Evolutionary conservation across 2,329 filamentous ascomycete genomes (phyloP), one percentile per base, ranked within the genome.

Genomic region (Arthrobotrys pseudoclavata): DNA sequence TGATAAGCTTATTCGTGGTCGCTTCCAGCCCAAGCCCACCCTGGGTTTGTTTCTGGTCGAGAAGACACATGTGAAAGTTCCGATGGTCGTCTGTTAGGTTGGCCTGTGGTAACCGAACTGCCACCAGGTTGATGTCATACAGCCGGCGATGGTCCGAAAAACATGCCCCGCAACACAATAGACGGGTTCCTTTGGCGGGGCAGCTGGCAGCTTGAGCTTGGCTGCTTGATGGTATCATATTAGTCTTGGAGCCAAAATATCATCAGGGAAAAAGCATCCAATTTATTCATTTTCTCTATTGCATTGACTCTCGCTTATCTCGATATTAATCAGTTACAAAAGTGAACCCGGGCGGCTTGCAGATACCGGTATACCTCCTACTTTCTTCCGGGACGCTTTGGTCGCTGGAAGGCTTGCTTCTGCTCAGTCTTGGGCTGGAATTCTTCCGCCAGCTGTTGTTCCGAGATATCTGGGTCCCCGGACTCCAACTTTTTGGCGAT

Each of bases 311-410:
- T 77, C 74, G 74, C 74, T 70, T 77, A 77, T 77, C 74, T 67
- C 37, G 37, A 60, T 72, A 66, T 24, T 42, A 68, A 61, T 69
- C 24, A 62, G 52, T 71, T 60, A 68, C 74, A 70, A 37, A 60
- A 57, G 34, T 57, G 42, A 13, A 55, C 29, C 29, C 70, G 61
- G 29, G 48, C 42, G n/a, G 55, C 9, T 60, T 60, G 53, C 53
- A 57, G 53, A 34, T 57, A 42, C 24, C 52, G 34, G 34, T 48
- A 34, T 24, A 18, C 57, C 52, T 37, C 42, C 45, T 79, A 81
- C 55, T 79, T 80, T 85, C 91, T 86, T 42, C 92, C 92, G 4
- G 92, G 92, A 82, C 92, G 88, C 88, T 93, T 94, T 29, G 92
- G 92, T 83, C 92, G 88, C 82, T 88, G 90, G 84, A 96, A 96